A percentile compares a stretch with the other conserved stretches of the same genome.
These are phyloP conservation scores for Camillea tinctor DNA, from an alignment of 2,329 filamentous ascomycete genomes.

Conservation along the genomic window DNA sequence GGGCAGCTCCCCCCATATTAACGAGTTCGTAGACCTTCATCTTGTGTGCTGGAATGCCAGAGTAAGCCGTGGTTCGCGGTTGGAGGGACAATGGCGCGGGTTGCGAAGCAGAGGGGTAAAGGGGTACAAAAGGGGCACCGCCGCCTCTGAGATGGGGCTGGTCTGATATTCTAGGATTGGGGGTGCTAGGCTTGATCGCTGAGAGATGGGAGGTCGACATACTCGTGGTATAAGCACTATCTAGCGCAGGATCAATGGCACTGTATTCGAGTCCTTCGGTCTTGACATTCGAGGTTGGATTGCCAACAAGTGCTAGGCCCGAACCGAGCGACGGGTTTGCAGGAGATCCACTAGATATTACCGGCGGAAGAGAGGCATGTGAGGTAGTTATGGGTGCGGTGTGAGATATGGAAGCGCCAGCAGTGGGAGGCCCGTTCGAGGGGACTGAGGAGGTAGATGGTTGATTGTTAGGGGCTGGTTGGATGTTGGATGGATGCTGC, in stretches of 20 bases:
- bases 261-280: conserved; percentile 54
- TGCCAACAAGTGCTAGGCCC: conserved; percentile 34
- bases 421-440: conserved; percentile 24
- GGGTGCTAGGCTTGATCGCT: conserved; percentile 26
- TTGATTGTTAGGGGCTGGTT: conserved; percentile 60
- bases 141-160: conserved; percentile 51
- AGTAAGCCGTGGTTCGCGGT: conserved; percentile 43
- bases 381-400: conserved; percentile 1
- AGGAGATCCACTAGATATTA: conserved; percentile 26
- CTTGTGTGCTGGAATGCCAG: conserved; percentile 52
- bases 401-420: conserved; percentile 22
- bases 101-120: conserved; percentile 27
- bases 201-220: conserved; percentile 35
- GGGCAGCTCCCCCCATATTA: conserved; percentile 56
- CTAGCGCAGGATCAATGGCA: conserved; percentile 66
- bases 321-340: conserved; percentile 27
- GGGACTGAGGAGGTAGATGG: conserved; percentile 26
- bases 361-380: conserved; percentile 28
- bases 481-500: conserved; percentile 62
- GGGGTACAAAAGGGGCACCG: conserved; percentile 41
- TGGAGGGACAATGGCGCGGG: conserved; percentile 27
- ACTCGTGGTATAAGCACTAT: conserved; percentile 40
- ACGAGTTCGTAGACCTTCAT: conserved; percentile 76
- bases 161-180: conserved; percentile 35
- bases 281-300: conserved; percentile 36